Evolutionary conservation across 1,284 basidiomycete genomes (phyloP).

Genomic region (Austroboletus novae-zelandiae): DNA sequence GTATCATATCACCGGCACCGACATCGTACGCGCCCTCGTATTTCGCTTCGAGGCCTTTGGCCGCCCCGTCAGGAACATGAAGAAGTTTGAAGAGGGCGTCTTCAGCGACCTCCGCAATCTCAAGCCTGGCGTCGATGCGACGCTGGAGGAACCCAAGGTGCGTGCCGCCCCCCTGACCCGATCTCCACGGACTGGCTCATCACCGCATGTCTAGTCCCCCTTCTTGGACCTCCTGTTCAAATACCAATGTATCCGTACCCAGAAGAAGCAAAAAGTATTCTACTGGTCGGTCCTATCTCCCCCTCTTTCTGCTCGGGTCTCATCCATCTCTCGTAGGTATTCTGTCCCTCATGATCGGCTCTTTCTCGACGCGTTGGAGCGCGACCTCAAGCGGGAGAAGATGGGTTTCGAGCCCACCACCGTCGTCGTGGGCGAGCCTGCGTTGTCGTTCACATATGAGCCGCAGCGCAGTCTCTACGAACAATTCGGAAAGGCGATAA

Average conservation of each 20-base stretch:
- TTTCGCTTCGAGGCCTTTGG: slow-evolving; percentile 91
- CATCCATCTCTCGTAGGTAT: slow-evolving; percentile 47
- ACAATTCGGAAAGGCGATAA: slow-evolving; percentile 67
- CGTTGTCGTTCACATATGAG: slow-evolving; percentile 80
- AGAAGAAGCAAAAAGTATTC: slow-evolving; percentile 95
- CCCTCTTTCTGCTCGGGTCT: slow-evolving; percentile 1
- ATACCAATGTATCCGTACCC: slow-evolving; percentile 91
- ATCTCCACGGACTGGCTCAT: slow-evolving; percentile 3
- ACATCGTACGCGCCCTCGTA: slow-evolving; percentile 83
- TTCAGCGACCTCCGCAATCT: slow-evolving; percentile 89
- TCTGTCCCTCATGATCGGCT: slow-evolving; percentile 92
- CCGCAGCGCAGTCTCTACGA: slow-evolving; percentile 82
- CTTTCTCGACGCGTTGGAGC: slow-evolving; percentile 90
- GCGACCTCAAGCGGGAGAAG: slow-evolving; percentile 91
- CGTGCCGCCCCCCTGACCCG: slow-evolving; percentile 11
- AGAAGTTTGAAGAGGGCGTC: slow-evolving; percentile 92
- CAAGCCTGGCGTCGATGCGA: slow-evolving; percentile 88
- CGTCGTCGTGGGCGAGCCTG: slow-evolving; percentile 74
- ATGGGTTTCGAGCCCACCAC: slow-evolving; percentile 85
- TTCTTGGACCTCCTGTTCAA: slow-evolving; percentile 91
- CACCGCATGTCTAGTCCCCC: slow-evolving; percentile 55
- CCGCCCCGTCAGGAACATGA: slow-evolving; percentile 76
- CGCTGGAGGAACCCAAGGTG: slow-evolving; percentile 90
- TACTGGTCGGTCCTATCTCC: slow-evolving; percentile 65
- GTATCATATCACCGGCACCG: slow-evolving; percentile 90